Evolutionary conservation across 2,329 filamentous ascomycete species (phyloP).

Genomic region (Phialocephala sp.): DNA sequence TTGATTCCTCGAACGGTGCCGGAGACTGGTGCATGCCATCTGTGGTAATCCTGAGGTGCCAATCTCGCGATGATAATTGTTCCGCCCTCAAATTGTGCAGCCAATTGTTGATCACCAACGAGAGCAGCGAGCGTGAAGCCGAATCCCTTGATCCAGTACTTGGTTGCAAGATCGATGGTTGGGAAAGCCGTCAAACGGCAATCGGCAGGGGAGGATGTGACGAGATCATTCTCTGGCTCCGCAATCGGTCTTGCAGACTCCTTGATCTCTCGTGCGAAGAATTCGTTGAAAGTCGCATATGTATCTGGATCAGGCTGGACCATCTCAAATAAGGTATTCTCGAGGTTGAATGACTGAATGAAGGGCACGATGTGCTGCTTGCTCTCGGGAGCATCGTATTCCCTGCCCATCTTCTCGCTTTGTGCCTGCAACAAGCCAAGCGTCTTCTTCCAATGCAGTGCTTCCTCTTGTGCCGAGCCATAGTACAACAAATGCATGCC

Average conservation of each 20-base stretch:
- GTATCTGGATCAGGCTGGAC: constrained; percentile 25
- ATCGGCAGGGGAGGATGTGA: constrained; percentile 62
- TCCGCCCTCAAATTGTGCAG: constrained; percentile 44
- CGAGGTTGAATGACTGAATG: constrained; percentile 29
- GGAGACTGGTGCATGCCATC: constrained; percentile 51
- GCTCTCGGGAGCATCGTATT: constrained; percentile 29
- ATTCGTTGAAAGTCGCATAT: constrained; percentile 30
- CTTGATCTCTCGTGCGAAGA: constrained; percentile 31
- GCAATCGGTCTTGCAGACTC: constrained; percentile 28
- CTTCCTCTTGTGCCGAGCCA: constrained; percentile 26
- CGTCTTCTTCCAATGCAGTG: constrained; percentile 28
- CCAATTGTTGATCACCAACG: constrained; percentile 44
- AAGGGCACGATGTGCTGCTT: constrained; percentile 30
- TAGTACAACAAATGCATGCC: constrained; percentile 32
- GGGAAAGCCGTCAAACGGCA: constrained; percentile 93
- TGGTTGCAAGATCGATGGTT: constrained; percentile 77
- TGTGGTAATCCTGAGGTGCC: constrained; percentile 52
- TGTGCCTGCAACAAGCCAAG: constrained; percentile 23
- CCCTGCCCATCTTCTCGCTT: constrained; percentile 31
- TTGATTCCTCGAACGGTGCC: constrained; percentile 47
- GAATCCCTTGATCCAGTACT: constrained; percentile 62
- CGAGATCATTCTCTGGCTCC: constrained; percentile 30
- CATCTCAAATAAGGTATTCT: constrained; percentile 20
- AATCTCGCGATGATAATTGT: constrained; percentile 50
- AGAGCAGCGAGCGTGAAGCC: constrained; percentile 50